phyloP scores from a whole-genome alignment of 441 rosid species.

The Pelargonium fulgidum region DNA sequence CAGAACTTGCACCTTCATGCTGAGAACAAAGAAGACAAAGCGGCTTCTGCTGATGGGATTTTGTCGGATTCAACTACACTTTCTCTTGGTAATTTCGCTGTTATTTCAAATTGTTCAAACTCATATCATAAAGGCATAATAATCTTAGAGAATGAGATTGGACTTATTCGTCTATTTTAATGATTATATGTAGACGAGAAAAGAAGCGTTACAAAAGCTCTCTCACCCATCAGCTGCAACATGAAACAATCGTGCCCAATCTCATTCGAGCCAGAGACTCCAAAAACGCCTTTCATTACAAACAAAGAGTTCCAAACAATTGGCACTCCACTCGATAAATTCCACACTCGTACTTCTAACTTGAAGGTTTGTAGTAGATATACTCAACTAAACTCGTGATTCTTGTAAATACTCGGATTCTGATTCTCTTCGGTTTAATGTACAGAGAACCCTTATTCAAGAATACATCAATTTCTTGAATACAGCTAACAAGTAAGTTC shows the following conservation, averaged over 20 bases:
- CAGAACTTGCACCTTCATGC: constrained; percentile 32
- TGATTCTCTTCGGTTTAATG: constrained; percentile 12
- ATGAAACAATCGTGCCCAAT: constrained; percentile 16
- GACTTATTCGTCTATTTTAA: too few species aligned
- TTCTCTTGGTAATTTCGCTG: constrained; percentile 30
- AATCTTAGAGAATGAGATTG: too few species aligned
- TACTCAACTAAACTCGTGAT: not conserved
- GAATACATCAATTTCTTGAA: constrained; percentile 67
- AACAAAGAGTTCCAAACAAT: constrained; percentile 24
- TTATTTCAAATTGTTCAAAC: not conserved
- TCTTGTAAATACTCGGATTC: not conserved
- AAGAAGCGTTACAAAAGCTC: constrained; percentile 37
- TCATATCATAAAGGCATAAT: too few species aligned
- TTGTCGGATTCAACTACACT: constrained; percentile 16
- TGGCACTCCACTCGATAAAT: constrained; percentile 49
- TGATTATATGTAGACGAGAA: constrained; percentile 11
- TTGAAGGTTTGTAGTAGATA: constrained; percentile 41
- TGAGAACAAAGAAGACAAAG: constrained; percentile 16
- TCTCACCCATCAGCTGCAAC: constrained; percentile 50
- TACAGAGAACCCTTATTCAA: constrained; percentile 49
- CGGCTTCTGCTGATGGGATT: constrained; percentile 24
- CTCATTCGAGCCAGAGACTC: constrained; percentile 41
- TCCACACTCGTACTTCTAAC: constrained; percentile 44
- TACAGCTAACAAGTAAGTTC: constrained; percentile 58
- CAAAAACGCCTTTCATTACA: constrained; percentile 32